Conservation (phyloP, 129 eudicot species). For the Centrapalus pauciflorus region DNA sequence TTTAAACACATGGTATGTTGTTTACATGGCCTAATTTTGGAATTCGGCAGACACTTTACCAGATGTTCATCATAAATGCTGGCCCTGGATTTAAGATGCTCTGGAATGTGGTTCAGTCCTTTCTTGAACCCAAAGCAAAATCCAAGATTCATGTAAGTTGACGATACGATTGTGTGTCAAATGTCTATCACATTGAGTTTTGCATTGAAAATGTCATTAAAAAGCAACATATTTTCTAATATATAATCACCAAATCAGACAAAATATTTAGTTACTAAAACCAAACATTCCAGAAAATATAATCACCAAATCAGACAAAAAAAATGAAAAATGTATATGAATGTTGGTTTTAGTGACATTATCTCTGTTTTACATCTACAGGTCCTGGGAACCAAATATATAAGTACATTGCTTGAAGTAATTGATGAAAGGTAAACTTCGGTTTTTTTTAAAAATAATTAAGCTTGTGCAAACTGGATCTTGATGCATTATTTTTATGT, state of each 20-base stretch:
- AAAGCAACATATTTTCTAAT: too few species aligned
- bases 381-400: slow-evolving; percentile 77
- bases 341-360: too few species aligned
- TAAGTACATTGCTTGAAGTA: slow-evolving; percentile 66
- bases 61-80: slow-evolving; percentile 77
- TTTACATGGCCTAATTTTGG: background rate
- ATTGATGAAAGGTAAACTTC: slow-evolving; percentile 63
- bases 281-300: too few species aligned
- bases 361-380: slow-evolving; percentile 20
- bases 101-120: slow-evolving; percentile 57
- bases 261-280: too few species aligned
- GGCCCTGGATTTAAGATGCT: slow-evolving; percentile 73
- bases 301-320: too few species aligned
- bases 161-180: background rate
- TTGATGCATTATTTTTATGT: background rate
- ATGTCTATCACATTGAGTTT: background rate
- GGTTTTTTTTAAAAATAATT: background rate
- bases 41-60: slow-evolving; percentile 61
- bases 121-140: slow-evolving; percentile 73
- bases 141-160: slow-evolving; percentile 70
- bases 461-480: background rate
- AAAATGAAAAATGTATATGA: too few species aligned
- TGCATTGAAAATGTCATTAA: too few species aligned
- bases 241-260: too few species aligned
- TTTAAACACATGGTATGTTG: background rate